Conservation (phyloP, 441 rosid genomes). For the Omphalea diandra region DNA sequence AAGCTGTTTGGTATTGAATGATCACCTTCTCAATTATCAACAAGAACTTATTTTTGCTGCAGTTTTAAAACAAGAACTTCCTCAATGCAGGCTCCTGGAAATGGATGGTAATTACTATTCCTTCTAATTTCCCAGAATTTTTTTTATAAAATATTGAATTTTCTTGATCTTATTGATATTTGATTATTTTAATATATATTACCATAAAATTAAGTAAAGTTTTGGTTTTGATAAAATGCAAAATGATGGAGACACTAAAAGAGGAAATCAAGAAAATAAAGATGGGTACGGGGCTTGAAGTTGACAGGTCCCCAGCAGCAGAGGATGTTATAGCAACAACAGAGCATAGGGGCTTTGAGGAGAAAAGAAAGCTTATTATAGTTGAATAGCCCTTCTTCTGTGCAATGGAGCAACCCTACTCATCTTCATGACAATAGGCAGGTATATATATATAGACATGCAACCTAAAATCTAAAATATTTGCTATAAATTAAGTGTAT, state of each 20-base stretch:
- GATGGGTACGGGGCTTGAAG: conserved; percentile 7
- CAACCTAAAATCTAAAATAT: too few relatives aligned
- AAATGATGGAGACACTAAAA: conserved; percentile 15
- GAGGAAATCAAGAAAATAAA: conserved; percentile 16
- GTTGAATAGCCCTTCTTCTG: neutral
- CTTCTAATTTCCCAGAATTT: neutral
- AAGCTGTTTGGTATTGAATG: conserved; percentile 20
- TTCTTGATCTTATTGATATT: neutral
- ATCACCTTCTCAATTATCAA: conserved; percentile 15
- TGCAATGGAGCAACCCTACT: neutral
- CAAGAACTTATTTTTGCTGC: neutral
- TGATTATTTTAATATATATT: neutral
- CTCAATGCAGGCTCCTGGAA: conserved; percentile 2
- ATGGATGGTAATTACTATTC: conserved; percentile 2
- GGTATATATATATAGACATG: neutral
- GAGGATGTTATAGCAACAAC: neutral
- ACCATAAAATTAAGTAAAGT: neutral
- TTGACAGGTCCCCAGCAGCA: neutral
- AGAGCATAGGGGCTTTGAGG: neutral
- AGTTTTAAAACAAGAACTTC: neutral
- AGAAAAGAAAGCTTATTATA: neutral
- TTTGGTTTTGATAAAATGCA: neutral
- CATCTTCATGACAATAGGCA: neutral
- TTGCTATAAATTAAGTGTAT: too few relatives aligned
- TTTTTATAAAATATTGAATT: too few relatives aligned